Evolutionary conservation across 768 basidiomycete genomes (phyloP), one percentile per base, ranked within the genome.

Genomic region (Lactarius hatsudake): DNA sequence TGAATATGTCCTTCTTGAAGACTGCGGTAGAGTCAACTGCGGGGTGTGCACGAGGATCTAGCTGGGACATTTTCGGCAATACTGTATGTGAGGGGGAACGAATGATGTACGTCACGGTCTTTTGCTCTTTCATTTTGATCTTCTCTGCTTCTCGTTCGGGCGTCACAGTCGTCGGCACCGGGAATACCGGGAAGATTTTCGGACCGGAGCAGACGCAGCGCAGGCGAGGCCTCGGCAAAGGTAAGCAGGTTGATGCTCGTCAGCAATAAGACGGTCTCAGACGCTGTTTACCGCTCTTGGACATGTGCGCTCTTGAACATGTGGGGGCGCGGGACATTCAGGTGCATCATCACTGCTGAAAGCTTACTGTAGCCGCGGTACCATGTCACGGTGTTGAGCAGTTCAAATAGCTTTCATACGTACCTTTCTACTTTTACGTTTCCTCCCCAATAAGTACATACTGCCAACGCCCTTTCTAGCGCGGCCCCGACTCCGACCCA

Each of bases 1-100:
- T 86, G 86, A 96, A 96, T 36, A 98, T 82, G 70, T 91, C 88
- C 1, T 79, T 74, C 71, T 86, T 88, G 83, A 96, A 98, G 63
- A 91, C 79, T 51, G 83, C 72, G 0, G 81, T 83, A 0, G 90
- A 91, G 66, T 80, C 78, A 34, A 79, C 78, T 23, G 82, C 73
- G 0, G 88, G 83, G 30, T 80, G 77, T 32, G 82, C 76, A 61
- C 83, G 77, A 32, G 28, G 7, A 28, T 75, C 73, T 66, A 71
- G 64, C 17, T 81, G 74, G 9, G 84, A 71, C 85, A 84, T 83
- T 38, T 4, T 38, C 26, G 51, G 51, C 26, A 13, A 13, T 13
- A n/a, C n/a, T n/a, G n/a, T n/a, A 53, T 12, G 51, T 15, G 13
- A 23, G 5, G 51, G 12, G 51, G 26, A 28, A 53, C 51, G 23